phyloP scores from a whole-genome alignment of 257 asterid genomes.

The Striga asiatica region DNA sequence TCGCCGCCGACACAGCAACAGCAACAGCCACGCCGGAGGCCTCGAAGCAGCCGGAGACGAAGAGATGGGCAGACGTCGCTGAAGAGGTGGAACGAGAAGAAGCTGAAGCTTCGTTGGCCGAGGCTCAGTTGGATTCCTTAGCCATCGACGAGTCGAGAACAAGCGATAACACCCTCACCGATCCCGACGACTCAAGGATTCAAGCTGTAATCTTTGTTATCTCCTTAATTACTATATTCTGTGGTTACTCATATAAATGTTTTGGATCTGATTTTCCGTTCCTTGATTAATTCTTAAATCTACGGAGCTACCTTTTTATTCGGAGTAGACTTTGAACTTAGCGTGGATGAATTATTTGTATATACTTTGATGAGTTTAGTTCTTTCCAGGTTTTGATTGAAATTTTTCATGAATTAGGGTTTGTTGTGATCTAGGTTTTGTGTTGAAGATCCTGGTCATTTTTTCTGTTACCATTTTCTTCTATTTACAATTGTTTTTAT shows the following conservation, averaged over 20 bases:
- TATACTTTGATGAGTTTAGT: not conserved
- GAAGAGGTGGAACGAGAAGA: constrained; percentile 23
- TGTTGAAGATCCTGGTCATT: not conserved
- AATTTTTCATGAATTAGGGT: constrained; percentile 7
- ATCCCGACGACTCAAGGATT: constrained; percentile 45
- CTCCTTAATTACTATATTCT: not conserved
- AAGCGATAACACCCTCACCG: constrained; percentile 22
- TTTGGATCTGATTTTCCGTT: constrained; percentile 9
- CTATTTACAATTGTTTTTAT: not conserved
- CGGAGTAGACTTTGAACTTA: not conserved
- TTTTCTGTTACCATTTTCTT: not conserved
- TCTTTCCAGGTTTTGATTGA: not conserved
- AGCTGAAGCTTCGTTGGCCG: constrained; percentile 10
- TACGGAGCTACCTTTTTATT: not conserved
- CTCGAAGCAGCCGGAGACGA: constrained; percentile 16
- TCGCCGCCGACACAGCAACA: no score
- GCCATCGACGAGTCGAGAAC: constrained; percentile 26
- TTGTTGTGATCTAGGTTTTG: constrained; percentile 9
- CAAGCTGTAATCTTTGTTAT: constrained; percentile 33
- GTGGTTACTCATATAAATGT: not conserved
- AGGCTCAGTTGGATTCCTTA: constrained; percentile 16
- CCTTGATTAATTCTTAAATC: not conserved
- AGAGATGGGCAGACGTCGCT: constrained; percentile 55
- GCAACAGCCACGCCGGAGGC: not conserved
- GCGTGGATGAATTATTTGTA: not conserved